Percentiles rank a stretch among this genome's conserved stretches.
These are phyloP conservation scores for Fusarium verrucosum DNA, from an alignment of 2,329 filamentous ascomycete genomes.

Conservation along the genomic window DNA sequence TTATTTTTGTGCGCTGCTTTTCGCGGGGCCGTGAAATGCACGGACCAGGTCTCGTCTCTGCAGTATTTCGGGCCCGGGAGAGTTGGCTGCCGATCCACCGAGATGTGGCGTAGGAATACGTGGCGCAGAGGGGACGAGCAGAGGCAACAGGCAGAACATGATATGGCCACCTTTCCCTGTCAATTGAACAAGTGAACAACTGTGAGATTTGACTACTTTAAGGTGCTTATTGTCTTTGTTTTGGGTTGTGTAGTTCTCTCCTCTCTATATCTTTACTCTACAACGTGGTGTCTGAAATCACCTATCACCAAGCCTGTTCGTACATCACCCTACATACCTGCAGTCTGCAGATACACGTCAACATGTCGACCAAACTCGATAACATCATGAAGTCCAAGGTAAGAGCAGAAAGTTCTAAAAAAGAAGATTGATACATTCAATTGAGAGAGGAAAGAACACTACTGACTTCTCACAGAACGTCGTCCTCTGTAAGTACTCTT, in stretches of 20 bases:
- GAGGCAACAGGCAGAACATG: slow-evolving; percentile 6
- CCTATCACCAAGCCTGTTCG: background rate
- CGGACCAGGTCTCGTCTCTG: slow-evolving; percentile 34
- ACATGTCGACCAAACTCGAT: slow-evolving; percentile 39
- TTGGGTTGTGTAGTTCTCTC: background rate
- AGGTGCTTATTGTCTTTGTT: background rate
- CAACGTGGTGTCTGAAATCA: background rate
- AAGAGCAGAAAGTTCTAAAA: background rate
- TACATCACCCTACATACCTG: background rate
- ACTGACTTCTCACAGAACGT: slow-evolving; percentile 63
- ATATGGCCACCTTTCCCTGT: slow-evolving; percentile 41
- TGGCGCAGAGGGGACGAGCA: slow-evolving; percentile 22
- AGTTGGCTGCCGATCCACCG: slow-evolving; percentile 37
- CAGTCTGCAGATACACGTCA: background rate
- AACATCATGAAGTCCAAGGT: slow-evolving; percentile 43
- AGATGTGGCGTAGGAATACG: slow-evolving; percentile 28
- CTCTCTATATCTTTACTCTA: background rate
- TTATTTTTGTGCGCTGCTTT: slow-evolving; percentile 48
- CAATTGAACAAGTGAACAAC: background rate
- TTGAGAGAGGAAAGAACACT: fast-evolving
- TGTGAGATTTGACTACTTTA: background rate
- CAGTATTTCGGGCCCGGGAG: slow-evolving; percentile 28
- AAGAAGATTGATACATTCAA: background rate
- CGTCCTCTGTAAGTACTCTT: slow-evolving; percentile 66
- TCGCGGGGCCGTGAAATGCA: slow-evolving; percentile 43